Evolutionary conservation across 1,284 basidiomycete genomes (phyloP), one percentile per base, ranked within the genome.

Genomic region (Marasmius tenuissimus): DNA sequence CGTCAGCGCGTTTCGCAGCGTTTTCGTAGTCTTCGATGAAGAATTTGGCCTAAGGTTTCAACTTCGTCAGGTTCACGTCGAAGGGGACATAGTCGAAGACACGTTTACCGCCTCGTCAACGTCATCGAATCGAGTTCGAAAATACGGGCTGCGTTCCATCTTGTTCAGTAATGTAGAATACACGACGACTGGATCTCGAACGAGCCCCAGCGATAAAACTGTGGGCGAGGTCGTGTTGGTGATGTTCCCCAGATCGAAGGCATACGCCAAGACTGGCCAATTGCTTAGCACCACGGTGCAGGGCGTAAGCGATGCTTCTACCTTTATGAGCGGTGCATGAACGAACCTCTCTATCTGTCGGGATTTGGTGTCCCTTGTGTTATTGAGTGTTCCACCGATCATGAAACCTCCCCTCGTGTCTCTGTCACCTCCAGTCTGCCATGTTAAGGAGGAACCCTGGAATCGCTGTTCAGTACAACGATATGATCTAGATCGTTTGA

Each of bases 1-100:
- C 37, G 20, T 57, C 54, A 4, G 64, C 57, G 4, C 60, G 57
- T 18, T 51, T 14, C 9, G 56, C 52, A 8, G 62, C 62, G 38
- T 38, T 52, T 34, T 45, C 11, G 27, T 58, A 61, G 53, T 61
- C 60, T 33, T 38, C n/a, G 11, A 35, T 37, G 35, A 54, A 54
- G 37, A 37, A 34, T 3, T 54, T 37, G n/a, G n/a, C 37, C 52
- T 54, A 18, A 12, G n/a, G n/a, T 4, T 5, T 18, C 4, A 8
- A 54, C n/a, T 20, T 10, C 6, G n/a, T 33, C 9, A 37, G 8
- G 20, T 54, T 16, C 12, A 14, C 34, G 52, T n/a, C 9, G 18
- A 8, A 47, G n/a, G 11, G 5, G n/a, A 20, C 45, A n/a, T n/a
- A 37, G 38, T 12, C n/a, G 20, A 2, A 38, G 38, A 18, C 34